Conservation (phyloP, 768 basidiomycete species). For the Lentinula edodes region DNA sequence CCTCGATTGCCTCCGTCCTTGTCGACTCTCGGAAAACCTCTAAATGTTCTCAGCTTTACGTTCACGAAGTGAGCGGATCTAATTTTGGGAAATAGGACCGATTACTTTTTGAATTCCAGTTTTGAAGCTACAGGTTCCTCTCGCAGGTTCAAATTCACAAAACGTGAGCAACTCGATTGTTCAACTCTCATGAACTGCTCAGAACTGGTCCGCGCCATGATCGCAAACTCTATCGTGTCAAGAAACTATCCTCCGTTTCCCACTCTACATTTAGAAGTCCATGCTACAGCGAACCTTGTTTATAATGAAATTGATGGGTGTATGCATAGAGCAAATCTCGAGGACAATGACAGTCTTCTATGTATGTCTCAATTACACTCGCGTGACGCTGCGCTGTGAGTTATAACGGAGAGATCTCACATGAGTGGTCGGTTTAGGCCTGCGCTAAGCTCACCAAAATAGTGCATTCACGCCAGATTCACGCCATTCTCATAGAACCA, state of each 20-base stretch:
- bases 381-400: neutral
- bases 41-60: neutral
- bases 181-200: no score
- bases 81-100: neutral
- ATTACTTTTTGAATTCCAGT: neutral
- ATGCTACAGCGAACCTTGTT: neutral
- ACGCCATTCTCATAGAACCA: no score
- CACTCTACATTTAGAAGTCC: neutral
- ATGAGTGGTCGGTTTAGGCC: neutral
- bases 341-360: neutral
- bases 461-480: no score
- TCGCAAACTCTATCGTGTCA: neutral
- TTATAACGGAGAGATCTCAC: neutral
- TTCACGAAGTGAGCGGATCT: neutral
- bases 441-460: no score
- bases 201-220: neutral
- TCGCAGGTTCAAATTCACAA: neutral
- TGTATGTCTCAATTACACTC: neutral
- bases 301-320: neutral
- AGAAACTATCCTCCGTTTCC: neutral
- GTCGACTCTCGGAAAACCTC: slow-evolving; percentile 1
- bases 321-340: neutral
- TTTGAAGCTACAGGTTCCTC: neutral
- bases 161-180: neutral
- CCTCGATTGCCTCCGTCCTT: neutral